Conservation (phyloP, 2,329 filamentous ascomycete genomes). For the Phialophora macrospora region DNA sequence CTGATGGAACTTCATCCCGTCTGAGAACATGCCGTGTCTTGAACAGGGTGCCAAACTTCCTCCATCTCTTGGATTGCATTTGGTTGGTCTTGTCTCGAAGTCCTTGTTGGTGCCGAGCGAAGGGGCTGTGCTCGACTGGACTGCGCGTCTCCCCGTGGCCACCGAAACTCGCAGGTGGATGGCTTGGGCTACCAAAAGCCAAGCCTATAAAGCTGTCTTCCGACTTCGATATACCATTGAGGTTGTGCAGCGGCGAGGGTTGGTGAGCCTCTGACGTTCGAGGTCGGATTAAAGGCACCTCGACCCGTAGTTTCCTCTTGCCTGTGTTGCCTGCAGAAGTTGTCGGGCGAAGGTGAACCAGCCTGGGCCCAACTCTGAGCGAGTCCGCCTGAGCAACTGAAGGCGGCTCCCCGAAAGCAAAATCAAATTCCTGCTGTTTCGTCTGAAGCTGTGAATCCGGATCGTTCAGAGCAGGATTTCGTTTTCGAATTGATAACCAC, state of each 20-base stretch:
- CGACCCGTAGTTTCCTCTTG: conserved; percentile 26
- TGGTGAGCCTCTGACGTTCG: conserved; percentile 31
- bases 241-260: conserved; percentile 17
- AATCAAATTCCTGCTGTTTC: conserved; percentile 34
- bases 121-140: conserved; percentile 16
- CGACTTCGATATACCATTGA: conserved; percentile 22
- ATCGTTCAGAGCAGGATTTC: conserved; percentile 25
- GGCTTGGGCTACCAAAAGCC: conserved; percentile 71
- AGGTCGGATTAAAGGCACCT: conserved; percentile 27
- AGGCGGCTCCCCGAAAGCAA: conserved; percentile 31
- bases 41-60: conserved; percentile 53
- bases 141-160: conserved; percentile 10
- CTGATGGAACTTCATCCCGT: conserved; percentile 24
- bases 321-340: conserved; percentile 25
- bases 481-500: conserved; percentile 32
- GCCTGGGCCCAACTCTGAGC: conserved; percentile 9
- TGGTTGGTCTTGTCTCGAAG: conserved; percentile 21
- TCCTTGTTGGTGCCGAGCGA: conserved; percentile 18
- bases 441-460: conserved; percentile 18
- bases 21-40: conserved; percentile 41
- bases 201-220: conserved; percentile 68
- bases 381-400: conserved; percentile 16
- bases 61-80: conserved; percentile 50
- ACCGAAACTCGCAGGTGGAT: conserved; percentile 31
- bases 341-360: conserved; percentile 28